Conservation (phyloP, 768 basidiomycete species). For the Mycena chlorophos region DNA sequence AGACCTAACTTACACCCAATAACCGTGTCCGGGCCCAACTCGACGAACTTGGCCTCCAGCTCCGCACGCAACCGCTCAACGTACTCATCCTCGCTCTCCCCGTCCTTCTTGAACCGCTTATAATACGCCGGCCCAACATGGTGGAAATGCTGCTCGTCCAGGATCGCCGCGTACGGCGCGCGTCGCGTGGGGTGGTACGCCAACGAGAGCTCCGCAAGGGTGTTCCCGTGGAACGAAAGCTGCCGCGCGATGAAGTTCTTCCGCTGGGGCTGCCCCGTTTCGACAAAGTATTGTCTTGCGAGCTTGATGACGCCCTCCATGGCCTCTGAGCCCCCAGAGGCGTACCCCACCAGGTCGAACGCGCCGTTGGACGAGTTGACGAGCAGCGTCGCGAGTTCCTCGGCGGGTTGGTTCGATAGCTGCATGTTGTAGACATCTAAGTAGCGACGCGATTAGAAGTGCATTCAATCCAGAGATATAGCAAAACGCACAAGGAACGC, state of each 20-base stretch:
- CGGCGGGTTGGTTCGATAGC: slow-evolving; percentile 77
- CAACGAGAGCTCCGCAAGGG: slow-evolving; percentile 66
- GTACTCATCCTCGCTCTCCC: slow-evolving; percentile 78
- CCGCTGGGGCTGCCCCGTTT: slow-evolving; percentile 68
- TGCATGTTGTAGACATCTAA: slow-evolving; percentile 84
- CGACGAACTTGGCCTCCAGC: slow-evolving; percentile 82
- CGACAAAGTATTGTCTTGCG: slow-evolving; percentile 76
- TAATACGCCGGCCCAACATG: slow-evolving; percentile 89
- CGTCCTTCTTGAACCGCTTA: slow-evolving; percentile 67
- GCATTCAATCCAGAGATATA: background rate
- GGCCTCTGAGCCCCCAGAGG: slow-evolving; percentile 84
- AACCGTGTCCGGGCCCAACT: slow-evolving; percentile 79
- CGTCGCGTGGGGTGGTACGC: slow-evolving; percentile 68
- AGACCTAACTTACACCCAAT: slow-evolving; percentile 66
- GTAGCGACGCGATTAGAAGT: background rate
- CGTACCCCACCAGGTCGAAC: slow-evolving; percentile 70
- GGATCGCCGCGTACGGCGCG: slow-evolving; percentile 62
- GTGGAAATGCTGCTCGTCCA: slow-evolving; percentile 69
- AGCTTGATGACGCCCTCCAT: slow-evolving; percentile 88
- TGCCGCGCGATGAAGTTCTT: slow-evolving; percentile 77
- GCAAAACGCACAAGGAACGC: slow-evolving; percentile 62
- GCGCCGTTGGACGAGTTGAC: slow-evolving; percentile 70
- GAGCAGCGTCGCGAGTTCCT: slow-evolving; percentile 69
- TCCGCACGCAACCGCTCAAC: slow-evolving; percentile 76
- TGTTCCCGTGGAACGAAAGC: slow-evolving; percentile 86